These are phyloP conservation scores for Zymoseptoria tritici DNA, from an alignment of 2,329 filamentous ascomycete species.

Conservation along the genomic window DNA sequence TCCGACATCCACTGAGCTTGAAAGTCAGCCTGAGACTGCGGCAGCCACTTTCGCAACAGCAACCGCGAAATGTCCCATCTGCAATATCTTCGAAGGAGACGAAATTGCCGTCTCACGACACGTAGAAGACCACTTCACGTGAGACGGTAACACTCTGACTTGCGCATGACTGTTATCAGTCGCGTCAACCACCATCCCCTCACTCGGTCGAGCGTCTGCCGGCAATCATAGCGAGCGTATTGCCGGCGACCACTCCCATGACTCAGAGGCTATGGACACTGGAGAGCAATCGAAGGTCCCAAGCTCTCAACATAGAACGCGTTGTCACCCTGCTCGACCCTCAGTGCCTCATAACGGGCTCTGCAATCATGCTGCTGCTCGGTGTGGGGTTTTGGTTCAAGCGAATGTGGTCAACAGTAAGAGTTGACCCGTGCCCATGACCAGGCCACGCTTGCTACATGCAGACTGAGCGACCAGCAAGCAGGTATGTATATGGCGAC, in stretches of 20 bases:
- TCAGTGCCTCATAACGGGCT: background rate
- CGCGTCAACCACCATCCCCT: background rate
- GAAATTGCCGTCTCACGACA: conserved; percentile 61
- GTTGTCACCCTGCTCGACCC: background rate
- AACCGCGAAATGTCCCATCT: conserved; percentile 54
- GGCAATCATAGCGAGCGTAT: background rate
- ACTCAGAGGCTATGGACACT: background rate
- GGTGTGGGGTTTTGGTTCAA: too few relatives aligned
- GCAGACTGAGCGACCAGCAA: background rate
- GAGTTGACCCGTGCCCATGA: background rate
- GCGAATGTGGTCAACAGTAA: background rate
- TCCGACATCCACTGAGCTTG: conserved; percentile 4
- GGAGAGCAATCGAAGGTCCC: background rate
- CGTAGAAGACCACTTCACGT: conserved; percentile 51
- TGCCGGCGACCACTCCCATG: background rate
- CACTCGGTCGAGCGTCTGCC: background rate
- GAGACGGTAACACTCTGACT: background rate
- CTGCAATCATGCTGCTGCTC: background rate
- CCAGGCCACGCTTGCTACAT: background rate
- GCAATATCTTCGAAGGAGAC: conserved; percentile 59
- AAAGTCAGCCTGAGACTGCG: background rate
- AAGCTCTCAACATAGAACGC: background rate
- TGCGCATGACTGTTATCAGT: background rate
- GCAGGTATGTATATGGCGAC: background rate
- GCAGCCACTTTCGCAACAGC: conserved; percentile 20